Evolutionary conservation across 2,329 filamentous ascomycete species (phyloP).

Genomic region (Epichloe baconii): DNA sequence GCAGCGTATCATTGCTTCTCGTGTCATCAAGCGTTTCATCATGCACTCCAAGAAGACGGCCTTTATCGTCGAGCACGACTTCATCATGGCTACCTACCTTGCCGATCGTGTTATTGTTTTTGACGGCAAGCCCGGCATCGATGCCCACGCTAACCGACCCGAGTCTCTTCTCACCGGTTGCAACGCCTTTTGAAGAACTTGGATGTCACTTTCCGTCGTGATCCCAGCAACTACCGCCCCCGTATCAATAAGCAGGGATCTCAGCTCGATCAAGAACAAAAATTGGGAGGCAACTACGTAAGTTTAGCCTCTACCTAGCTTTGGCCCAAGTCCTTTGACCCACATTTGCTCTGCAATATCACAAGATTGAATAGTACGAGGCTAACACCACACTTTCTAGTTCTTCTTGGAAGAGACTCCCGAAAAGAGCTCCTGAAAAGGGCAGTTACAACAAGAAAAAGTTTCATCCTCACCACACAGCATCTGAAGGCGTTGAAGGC

Average conservation of each 20-base stretch:
- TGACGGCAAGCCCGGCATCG: slow-evolving; percentile 80
- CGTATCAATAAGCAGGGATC: slow-evolving; percentile 97
- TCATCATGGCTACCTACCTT: slow-evolving; percentile 76
- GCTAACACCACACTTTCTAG: slow-evolving; percentile 26
- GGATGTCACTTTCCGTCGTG: slow-evolving; percentile 95
- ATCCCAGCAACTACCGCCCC: slow-evolving; percentile 88
- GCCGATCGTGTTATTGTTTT: slow-evolving; percentile 97
- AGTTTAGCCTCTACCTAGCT: slow-evolving; percentile 23
- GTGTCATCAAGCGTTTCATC: slow-evolving; percentile 99
- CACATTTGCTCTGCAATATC: neutral
- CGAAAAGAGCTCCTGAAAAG: slow-evolving; percentile 48
- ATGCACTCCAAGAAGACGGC: slow-evolving; percentile 99
- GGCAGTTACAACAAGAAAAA: slow-evolving; percentile 22
- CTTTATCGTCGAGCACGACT: slow-evolving; percentile 99
- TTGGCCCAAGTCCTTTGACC: neutral
- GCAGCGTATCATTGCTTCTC: slow-evolving; percentile 92
- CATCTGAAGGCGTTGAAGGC: slow-evolving; percentile 33
- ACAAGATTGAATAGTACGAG: neutral
- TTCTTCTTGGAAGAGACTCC: slow-evolving; percentile 84
- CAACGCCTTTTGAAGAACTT: slow-evolving; percentile 94
- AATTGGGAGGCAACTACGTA: slow-evolving; percentile 81
- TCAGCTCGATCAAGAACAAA: slow-evolving; percentile 97
- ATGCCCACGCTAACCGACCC: slow-evolving; percentile 77
- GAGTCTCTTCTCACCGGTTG: slow-evolving; percentile 90
- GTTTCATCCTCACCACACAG: slow-evolving; percentile 17